Evolutionary conservation across 306 rosid genomes (phyloP), one percentile per base, ranked within the genome.

Genomic region (Sicyos edulis): DNA sequence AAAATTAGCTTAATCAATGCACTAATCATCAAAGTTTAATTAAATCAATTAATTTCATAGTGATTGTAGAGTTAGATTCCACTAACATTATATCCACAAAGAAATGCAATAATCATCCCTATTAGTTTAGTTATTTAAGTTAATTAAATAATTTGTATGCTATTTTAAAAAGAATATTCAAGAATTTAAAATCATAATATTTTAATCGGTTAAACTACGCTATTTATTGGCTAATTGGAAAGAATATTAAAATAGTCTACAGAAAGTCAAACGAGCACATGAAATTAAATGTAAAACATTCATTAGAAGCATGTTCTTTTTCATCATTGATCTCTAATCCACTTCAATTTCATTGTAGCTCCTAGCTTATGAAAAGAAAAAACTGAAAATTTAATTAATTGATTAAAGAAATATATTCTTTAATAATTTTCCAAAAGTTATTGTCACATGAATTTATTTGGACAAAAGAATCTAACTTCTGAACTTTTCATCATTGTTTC

Each of bases 1-100:
- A 42, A 40, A 20, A 65, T 42, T 42, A 65, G 10, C 53, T 42
- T 44, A 62, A 62, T 65, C 15, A 65, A 20, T 19, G 53, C 10
- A 65, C 71, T 42, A 65, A 65, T 65, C 8, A 37, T 17, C 3
- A 34, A 34, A 34, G 65, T 6, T 6, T 59, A 62, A 37, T 62
- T 62, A 32, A 37, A 8, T 10, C 1, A 19, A 65, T 9, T 65
- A 40, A 11, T 64, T 37, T 16, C 70, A 40, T 65, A 65, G 32
- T 65, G 53, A 42, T 65, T 42, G 24, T 62, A 62, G 20, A 42
- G 70, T 42, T 9, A 64, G 70, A 64, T 34, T 64, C 70, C 70
- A 63, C 70, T 17, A 37, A 37, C 20, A 12, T 12, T 58, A 26
- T 63, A 34, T 63, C 53, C 53, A 64, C 51, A 40, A 40, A 64